Conservation (phyloP, 768 basidiomycete species). For the Tubosaeta brunneosetosa region DNA sequence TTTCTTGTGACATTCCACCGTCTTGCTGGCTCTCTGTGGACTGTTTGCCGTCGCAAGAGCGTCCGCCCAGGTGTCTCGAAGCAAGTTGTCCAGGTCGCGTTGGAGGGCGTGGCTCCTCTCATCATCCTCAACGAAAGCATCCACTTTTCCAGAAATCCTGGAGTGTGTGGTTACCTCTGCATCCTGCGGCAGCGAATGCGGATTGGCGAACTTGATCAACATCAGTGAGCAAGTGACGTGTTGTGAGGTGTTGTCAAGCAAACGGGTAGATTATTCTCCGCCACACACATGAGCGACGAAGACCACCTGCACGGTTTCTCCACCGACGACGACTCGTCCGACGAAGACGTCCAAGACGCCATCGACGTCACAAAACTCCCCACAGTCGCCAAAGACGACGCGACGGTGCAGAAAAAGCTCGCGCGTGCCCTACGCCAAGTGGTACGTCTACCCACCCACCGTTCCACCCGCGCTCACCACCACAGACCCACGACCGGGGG, state of each 20-base stretch:
- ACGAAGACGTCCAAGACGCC: constrained; percentile 63
- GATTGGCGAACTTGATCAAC: constrained; percentile 43
- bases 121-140: constrained; percentile 1
- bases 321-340: constrained; percentile 72
- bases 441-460: constrained; percentile 39
- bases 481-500: constrained; percentile 62
- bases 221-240: constrained; percentile 17
- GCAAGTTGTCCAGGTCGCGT: constrained; percentile 19
- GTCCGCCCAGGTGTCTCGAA: constrained; percentile 20
- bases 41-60: constrained; percentile 1
- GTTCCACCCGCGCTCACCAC: background rate
- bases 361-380: constrained; percentile 76
- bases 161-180: constrained; percentile 35
- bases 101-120: constrained; percentile 11
- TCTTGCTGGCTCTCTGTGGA: constrained; percentile 2
- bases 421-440: constrained; percentile 60
- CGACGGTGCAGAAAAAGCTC: constrained; percentile 60
- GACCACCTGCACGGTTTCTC: constrained; percentile 68
- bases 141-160: constrained; percentile 18
- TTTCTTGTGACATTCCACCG: background rate
- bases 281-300: constrained; percentile 29
- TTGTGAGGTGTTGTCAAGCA: constrained; percentile 3
- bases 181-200: constrained; percentile 36
- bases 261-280: background rate
- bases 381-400: constrained; percentile 86